Evolutionary conservation across 139 green algal species (phyloP).

Genomic region (Chlorokybus atmophyticus): DNA sequence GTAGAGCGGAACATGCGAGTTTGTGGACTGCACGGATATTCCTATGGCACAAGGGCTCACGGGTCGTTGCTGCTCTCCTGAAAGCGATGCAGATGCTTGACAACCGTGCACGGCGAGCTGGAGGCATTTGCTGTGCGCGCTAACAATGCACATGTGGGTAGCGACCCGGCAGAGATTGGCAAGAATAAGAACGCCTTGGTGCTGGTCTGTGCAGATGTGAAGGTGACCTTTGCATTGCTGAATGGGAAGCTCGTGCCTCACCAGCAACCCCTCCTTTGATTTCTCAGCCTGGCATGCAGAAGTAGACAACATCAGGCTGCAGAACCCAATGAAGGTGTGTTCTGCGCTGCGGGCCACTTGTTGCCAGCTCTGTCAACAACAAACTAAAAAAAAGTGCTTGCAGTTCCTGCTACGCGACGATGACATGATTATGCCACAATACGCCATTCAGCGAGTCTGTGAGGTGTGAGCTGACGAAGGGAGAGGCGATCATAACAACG

Average conservation of each 20-base stretch:
- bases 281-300: slow-evolving; percentile 46
- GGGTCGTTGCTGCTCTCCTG: slow-evolving; percentile 57
- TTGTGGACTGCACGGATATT: slow-evolving; percentile 62
- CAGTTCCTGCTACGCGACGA: too few species aligned
- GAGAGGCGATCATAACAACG: slow-evolving; percentile 90
- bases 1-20: too few species aligned
- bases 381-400: too few species aligned
- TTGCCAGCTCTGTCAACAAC: too few species aligned
- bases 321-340: slow-evolving; percentile 62
- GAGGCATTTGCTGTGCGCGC: slow-evolving; percentile 80
- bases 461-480: slow-evolving; percentile 89
- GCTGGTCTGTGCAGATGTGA: slow-evolving; percentile 65
- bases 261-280: slow-evolving; percentile 19
- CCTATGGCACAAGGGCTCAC: slow-evolving; percentile 91
- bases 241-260: slow-evolving; percentile 40
- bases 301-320: slow-evolving; percentile 45
- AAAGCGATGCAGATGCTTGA: slow-evolving; percentile 32
- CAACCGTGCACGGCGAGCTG: slow-evolving; percentile 91
- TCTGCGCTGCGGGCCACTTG: too few species aligned
- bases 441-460: slow-evolving; percentile 76
- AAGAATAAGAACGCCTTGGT: slow-evolving; percentile 98
- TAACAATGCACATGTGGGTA: slow-evolving; percentile 94
- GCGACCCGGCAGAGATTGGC: slow-evolving; percentile 94
- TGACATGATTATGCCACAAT: slow-evolving; percentile 87
- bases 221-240: slow-evolving; percentile 32